Percentiles rank a stretch among this genome's conserved stretches.
Evolutionary conservation across 2,329 filamentous ascomycete genomes (phyloP).

Genomic region (Dothistroma pini): DNA sequence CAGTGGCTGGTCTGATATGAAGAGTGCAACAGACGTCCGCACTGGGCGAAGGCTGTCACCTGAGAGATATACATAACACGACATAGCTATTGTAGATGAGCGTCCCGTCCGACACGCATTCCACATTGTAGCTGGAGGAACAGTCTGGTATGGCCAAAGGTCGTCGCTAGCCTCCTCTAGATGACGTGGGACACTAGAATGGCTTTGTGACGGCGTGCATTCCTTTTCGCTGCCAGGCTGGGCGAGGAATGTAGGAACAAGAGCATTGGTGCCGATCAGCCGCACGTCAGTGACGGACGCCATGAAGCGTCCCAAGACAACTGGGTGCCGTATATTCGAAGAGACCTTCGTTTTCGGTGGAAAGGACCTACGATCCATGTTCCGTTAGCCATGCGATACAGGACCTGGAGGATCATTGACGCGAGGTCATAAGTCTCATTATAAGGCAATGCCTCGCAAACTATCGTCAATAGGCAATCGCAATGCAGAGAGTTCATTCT

Average conservation of each 20-base stretch:
- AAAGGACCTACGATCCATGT: background rate
- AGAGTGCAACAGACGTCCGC: slow-evolving; percentile 13
- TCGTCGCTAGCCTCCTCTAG: slow-evolving; percentile 12
- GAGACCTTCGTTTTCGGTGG: background rate
- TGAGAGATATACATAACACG: slow-evolving; percentile 12
- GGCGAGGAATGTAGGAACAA: slow-evolving; percentile 16
- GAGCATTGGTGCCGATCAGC: background rate
- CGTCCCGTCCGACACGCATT: slow-evolving; percentile 24
- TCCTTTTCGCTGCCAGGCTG: slow-evolving; percentile 17
- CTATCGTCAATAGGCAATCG: background rate
- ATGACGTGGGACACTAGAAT: slow-evolving; percentile 22
- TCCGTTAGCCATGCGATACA: background rate
- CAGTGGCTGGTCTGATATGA: slow-evolving; percentile 3
- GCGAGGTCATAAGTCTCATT: background rate
- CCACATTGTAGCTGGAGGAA: slow-evolving; percentile 26
- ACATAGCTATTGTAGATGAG: slow-evolving; percentile 26
- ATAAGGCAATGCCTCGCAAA: slow-evolving; percentile 1
- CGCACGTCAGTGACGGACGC: background rate
- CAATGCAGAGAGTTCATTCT: slow-evolving; percentile 9
- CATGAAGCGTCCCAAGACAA: background rate
- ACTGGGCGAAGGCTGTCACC: slow-evolving; percentile 13
- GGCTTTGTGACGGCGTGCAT: slow-evolving; percentile 25
- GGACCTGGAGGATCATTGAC: background rate
- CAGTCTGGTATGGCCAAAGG: slow-evolving; percentile 17
- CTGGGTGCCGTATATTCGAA: background rate